Evolutionary conservation across 257 asterid genomes (phyloP).

Genomic region (Solanum raphanifolium): DNA sequence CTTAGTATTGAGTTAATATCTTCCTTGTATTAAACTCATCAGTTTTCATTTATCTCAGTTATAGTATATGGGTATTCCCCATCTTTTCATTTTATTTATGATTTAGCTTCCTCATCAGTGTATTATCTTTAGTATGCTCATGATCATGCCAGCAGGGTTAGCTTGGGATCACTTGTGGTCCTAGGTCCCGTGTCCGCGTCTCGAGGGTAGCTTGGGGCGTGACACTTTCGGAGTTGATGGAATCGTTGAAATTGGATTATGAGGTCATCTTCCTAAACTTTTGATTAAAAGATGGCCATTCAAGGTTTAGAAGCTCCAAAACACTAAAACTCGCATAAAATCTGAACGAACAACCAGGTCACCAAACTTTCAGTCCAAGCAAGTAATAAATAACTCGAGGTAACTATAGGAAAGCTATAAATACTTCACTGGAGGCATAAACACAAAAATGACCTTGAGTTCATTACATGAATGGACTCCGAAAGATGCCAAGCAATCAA

Average conservation of each 20-base stretch:
- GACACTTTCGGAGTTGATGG: not conserved
- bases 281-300: not conserved
- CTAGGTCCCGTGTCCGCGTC: too few relatives aligned
- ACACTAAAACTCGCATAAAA: not conserved
- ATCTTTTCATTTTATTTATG: too few relatives aligned
- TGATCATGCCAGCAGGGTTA: too few relatives aligned
- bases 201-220: too few relatives aligned
- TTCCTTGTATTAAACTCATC: too few relatives aligned
- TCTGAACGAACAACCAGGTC: not conserved
- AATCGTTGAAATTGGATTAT: too few relatives aligned
- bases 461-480: not conserved
- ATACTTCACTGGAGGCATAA: not conserved
- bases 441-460: not conserved
- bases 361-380: not conserved
- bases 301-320: not conserved
- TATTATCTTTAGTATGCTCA: too few relatives aligned
- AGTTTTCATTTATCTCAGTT: too few relatives aligned
- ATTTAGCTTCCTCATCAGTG: too few relatives aligned
- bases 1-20: too few relatives aligned
- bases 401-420: not conserved
- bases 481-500: not conserved
- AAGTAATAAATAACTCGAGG: not conserved
- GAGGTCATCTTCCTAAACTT: not conserved
- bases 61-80: too few relatives aligned
- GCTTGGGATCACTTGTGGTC: too few relatives aligned